phyloP scores from a whole-genome alignment of 2,329 filamentous ascomycete genomes.

The Aureobasidium uvarum region DNA sequence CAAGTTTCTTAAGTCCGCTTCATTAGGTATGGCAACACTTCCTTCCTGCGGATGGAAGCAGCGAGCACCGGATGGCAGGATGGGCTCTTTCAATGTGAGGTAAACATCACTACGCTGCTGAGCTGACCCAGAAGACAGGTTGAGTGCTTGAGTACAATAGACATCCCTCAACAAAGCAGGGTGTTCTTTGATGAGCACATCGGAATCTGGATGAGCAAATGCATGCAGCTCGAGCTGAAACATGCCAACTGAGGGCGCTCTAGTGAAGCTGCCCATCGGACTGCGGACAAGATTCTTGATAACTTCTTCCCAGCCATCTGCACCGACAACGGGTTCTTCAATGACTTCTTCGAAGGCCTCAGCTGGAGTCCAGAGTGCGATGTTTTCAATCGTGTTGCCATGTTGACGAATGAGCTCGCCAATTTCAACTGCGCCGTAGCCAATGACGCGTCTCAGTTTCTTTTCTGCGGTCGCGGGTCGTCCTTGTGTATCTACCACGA shows the following conservation, averaged over 20 bases:
- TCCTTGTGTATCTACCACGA: conserved; percentile 1
- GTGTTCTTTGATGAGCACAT: conserved; percentile 76
- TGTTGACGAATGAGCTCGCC: conserved; percentile 55
- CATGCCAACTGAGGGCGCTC: conserved; percentile 29
- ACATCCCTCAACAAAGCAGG: conserved; percentile 84
- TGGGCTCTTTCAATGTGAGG: conserved; percentile 74
- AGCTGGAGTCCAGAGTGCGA: conserved; percentile 28
- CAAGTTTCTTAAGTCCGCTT: conserved; percentile 67
- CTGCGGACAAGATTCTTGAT: conserved; percentile 72
- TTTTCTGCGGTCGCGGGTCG: conserved; percentile 37
- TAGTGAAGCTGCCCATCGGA: conserved; percentile 63
- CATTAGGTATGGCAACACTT: conserved; percentile 69
- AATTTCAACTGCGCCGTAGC: conserved; percentile 73
- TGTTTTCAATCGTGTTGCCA: background rate
- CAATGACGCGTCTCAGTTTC: conserved; percentile 65
- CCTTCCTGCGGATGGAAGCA: conserved; percentile 72
- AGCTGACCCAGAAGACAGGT: conserved; percentile 87
- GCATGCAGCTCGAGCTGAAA: conserved; percentile 76
- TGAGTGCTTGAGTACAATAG: conserved; percentile 79
- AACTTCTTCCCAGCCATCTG: conserved; percentile 69
- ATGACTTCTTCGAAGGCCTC: conserved; percentile 23
- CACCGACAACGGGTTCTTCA: conserved; percentile 33
- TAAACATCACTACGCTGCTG: conserved; percentile 94
- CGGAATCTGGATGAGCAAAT: conserved; percentile 75
- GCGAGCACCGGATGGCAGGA: conserved; percentile 66